These are phyloP conservation scores for Paracoccidioides lutzii DNA, from an alignment of 2,329 filamentous ascomycete genomes.

Conservation along the genomic window DNA sequence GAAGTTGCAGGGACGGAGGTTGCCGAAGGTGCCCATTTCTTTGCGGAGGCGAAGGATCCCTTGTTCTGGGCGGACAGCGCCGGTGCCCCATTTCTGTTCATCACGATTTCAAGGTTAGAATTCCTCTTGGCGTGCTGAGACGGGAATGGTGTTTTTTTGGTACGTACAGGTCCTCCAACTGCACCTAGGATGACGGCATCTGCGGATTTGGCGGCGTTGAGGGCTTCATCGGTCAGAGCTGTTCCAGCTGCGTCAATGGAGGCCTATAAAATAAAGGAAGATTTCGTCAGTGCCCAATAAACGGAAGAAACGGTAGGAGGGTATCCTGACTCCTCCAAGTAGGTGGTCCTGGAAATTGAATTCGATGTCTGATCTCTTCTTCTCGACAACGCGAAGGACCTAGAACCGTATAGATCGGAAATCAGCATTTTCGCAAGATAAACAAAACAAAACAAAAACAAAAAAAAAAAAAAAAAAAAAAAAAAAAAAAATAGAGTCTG, in stretches of 20 bases:
- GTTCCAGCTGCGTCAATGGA: conserved; percentile 74
- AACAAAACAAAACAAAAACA: too few relatives aligned
- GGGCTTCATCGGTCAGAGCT: conserved; percentile 70
- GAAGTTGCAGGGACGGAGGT: conserved; percentile 93
- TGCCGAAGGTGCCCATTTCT: conserved; percentile 86
- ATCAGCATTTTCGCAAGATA: not conserved
- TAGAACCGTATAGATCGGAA: conserved; percentile 23
- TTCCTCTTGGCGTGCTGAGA: not conserved
- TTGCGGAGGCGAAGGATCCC: conserved; percentile 84
- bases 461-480: too few relatives aligned
- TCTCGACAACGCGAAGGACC: conserved; percentile 69
- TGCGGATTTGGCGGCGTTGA: conserved; percentile 68
- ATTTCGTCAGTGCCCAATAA: not conserved
- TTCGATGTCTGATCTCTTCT: conserved; percentile 54
- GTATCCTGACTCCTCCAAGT: conserved; percentile 67
- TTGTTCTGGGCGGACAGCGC: conserved; percentile 77
- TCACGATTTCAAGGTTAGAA: conserved; percentile 14
- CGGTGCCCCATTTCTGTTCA: conserved; percentile 70
- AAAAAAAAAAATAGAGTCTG: not conserved
- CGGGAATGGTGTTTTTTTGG: conserved; percentile 1
- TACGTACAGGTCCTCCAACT: conserved; percentile 64
- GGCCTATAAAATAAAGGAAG: conserved; percentile 41
- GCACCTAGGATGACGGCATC: conserved; percentile 86
- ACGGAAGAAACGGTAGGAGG: conserved; percentile 5
- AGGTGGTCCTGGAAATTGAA: conserved; percentile 88